phyloP scores from a whole-genome alignment of 179 eudicot genomes.

The Silene noctiflora region DNA sequence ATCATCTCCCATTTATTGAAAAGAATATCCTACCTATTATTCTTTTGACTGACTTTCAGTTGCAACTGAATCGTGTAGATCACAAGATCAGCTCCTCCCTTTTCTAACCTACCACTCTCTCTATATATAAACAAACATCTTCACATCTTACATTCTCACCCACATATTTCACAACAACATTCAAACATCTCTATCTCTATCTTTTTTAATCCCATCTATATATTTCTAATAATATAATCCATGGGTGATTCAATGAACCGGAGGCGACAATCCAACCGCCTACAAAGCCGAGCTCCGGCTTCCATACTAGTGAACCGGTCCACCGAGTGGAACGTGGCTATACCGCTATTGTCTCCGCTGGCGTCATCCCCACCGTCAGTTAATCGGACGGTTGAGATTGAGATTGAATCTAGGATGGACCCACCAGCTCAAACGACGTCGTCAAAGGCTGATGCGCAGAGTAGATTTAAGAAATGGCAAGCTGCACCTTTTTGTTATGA shows the following conservation, averaged over 20 bases:
- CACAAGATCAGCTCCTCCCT: not conserved
- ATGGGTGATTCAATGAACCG: slow-evolving; percentile 40
- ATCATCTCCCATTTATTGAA: too few relatives aligned
- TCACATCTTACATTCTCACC: not conserved
- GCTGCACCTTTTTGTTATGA: slow-evolving; percentile 70
- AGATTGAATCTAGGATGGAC: slow-evolving; percentile 21
- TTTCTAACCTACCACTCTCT: not conserved
- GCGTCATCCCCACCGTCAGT: slow-evolving; percentile 45
- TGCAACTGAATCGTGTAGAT: not conserved
- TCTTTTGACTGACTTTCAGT: not conserved
- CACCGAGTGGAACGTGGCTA: slow-evolving; percentile 75
- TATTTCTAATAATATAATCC: not conserved
- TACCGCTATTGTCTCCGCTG: slow-evolving; percentile 72
- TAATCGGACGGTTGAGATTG: slow-evolving; percentile 31
- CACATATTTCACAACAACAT: not conserved
- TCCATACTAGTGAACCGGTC: slow-evolving; percentile 52
- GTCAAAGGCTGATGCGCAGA: slow-evolving; percentile 18
- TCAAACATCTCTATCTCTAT: too few relatives aligned
- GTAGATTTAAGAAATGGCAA: slow-evolving; percentile 53
- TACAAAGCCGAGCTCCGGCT: slow-evolving; percentile 81
- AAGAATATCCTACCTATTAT: too few relatives aligned
- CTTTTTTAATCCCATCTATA: too few relatives aligned
- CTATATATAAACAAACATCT: not conserved
- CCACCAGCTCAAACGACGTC: slow-evolving; percentile 18
- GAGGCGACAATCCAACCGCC: slow-evolving; percentile 47